Evolutionary conservation across 1,284 basidiomycete genomes (phyloP), one percentile per base, ranked within the genome.

Genomic region (Cutaneotrichosporon dermatis): DNA sequence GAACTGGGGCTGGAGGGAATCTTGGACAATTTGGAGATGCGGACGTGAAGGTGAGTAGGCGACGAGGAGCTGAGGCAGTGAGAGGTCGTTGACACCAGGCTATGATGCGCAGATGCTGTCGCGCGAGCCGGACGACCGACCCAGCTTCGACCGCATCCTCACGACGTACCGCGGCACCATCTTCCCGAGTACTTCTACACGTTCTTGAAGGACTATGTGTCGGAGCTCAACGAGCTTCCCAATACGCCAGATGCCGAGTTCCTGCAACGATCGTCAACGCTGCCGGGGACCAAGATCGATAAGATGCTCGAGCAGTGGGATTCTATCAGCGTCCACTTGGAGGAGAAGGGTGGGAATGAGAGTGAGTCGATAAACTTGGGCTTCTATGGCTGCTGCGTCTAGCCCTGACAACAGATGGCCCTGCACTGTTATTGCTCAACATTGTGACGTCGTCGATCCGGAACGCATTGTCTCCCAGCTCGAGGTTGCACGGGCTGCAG

Each of bases 161-260:
- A 84, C 88, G 39, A 84, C 82, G 0, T 88, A 86, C n/a, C 84
- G 89, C 43, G 88, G 86, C 0, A 83, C 82, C 2, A 86, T 92
- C 42, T 92, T 99, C 66, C 93, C 95, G 89, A 94, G 69, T 86
- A 86, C 41, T 97, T 99, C 75, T 96, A 96, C 76, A 88, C 90
- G 4, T 97, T 95, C 76, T 81, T 99, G 16, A 89, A 95, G 75
- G 89, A 89, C 64, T 97, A 96, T 67, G 84, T 91, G 51, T 83
- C 87, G 0, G 87, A 90, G 2, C 81, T 88, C 2, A 83, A 86
- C 60, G 88, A 90, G 80, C 84, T 87, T 11, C 60, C 58, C 0
- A 63, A 67, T 40, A 49, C 51, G 11, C 44, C 54, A 0, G 64
- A 62, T 3, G 34, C 54, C 10, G 58, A 55, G 16, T 75, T 73